These are phyloP conservation scores for Vitellaria paradoxa DNA, from an alignment of 179 eudicot species.

Conservation along the genomic window DNA sequence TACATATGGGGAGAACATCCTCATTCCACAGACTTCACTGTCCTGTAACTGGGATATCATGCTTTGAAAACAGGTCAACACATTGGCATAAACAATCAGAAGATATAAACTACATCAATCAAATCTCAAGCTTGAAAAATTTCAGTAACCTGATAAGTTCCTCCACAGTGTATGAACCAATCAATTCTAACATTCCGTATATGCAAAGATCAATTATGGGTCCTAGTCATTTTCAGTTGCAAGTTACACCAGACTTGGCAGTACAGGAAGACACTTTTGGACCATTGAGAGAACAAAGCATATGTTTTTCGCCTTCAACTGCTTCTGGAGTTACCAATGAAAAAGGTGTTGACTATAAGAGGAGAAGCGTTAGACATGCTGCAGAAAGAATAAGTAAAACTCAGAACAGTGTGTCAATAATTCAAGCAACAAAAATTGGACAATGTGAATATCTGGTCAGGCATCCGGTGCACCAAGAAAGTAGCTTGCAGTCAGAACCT, in stretches of 20 bases:
- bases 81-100: slow-evolving; percentile 21
- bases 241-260: slow-evolving; percentile 17
- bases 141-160: slow-evolving; percentile 7
- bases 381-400: slow-evolving; percentile 9
- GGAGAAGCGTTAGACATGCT: slow-evolving; percentile 18
- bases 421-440: slow-evolving; percentile 17
- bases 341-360: too few species aligned
- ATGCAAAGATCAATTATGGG: slow-evolving; percentile 12
- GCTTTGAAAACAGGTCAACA: slow-evolving; percentile 9
- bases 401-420: slow-evolving; percentile 14
- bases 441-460: background rate
- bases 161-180: slow-evolving; percentile 13
- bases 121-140: background rate
- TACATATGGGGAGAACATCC: slow-evolving; percentile 16
- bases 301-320: slow-evolving; percentile 22
- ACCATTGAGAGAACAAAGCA: slow-evolving; percentile 21
- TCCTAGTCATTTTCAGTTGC: slow-evolving; percentile 20
- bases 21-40: slow-evolving; percentile 19
- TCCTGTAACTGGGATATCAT: slow-evolving; percentile 24
- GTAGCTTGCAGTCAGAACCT: background rate
- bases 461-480: background rate
- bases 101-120: slow-evolving; percentile 11
- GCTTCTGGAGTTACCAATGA: too few species aligned
- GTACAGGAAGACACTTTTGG: slow-evolving; percentile 17
- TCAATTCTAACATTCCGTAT: slow-evolving; percentile 18